These are phyloP conservation scores for Aspergillus terreus DNA, from an alignment of 2,329 filamentous ascomycete species.

Conservation along the genomic window DNA sequence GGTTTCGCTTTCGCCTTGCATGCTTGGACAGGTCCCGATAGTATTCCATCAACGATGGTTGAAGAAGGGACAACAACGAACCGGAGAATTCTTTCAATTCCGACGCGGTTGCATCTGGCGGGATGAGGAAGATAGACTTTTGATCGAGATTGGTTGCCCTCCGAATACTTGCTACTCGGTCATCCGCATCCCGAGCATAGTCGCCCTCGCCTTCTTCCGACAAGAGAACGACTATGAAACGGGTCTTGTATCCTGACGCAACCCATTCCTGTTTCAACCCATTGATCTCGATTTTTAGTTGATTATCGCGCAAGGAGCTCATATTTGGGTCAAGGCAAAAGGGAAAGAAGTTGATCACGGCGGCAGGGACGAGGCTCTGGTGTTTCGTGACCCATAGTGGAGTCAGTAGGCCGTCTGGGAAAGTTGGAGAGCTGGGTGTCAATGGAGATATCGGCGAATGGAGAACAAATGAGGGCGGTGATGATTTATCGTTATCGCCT, in stretches of 20 bases:
- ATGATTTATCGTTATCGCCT: conserved; percentile 41
- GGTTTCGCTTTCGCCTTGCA: conserved; percentile 78
- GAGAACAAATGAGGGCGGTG: conserved; percentile 54
- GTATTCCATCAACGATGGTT: conserved; percentile 76
- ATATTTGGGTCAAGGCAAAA: conserved; percentile 70
- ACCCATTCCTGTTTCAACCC: conserved; percentile 65
- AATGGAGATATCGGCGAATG: conserved; percentile 92
- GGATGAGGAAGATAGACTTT: conserved; percentile 81
- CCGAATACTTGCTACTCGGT: conserved; percentile 75
- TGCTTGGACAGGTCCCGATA: conserved; percentile 94
- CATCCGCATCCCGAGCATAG: conserved; percentile 60
- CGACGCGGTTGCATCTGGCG: conserved; percentile 65
- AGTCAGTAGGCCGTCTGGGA: conserved; percentile 84
- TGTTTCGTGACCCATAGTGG: conserved; percentile 84
- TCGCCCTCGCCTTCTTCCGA: conserved; percentile 67
- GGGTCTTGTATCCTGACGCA: conserved; percentile 64
- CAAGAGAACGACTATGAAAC: conserved; percentile 72
- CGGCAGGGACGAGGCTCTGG: conserved; percentile 75
- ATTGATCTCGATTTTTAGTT: conserved; percentile 83
- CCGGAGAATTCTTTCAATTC: conserved; percentile 73
- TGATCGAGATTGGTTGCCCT: conserved; percentile 75
- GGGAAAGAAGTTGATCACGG: conserved; percentile 76
- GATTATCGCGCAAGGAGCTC: conserved; percentile 76
- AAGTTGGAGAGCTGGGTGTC: conserved; percentile 75
- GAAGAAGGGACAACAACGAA: conserved; percentile 68